Percentiles rank a stretch among this genome's conserved stretches.
Conservation (phyloP, 345 rosid species). For the Sisymbrium irio region DNA sequence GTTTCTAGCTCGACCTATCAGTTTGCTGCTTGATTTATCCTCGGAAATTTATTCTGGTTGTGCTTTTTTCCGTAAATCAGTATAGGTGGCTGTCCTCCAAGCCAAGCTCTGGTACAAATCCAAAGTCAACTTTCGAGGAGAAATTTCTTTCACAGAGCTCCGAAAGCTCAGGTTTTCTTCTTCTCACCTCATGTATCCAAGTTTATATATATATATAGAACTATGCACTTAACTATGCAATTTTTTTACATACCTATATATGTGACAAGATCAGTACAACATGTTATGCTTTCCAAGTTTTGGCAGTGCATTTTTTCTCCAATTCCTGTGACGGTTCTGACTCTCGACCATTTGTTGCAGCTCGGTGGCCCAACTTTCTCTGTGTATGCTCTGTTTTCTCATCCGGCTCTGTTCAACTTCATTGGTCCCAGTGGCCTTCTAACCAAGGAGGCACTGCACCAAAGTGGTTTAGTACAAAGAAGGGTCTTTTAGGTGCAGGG, state of each 20-base stretch:
- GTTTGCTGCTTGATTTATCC: not conserved
- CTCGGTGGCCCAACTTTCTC: slow-evolving; percentile 98
- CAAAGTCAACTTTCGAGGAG: slow-evolving; percentile 89
- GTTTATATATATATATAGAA: not conserved
- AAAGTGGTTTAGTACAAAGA: slow-evolving; percentile 95
- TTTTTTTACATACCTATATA: not conserved
- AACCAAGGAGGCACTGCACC: slow-evolving; percentile 61
- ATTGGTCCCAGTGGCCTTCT: slow-evolving; percentile 98
- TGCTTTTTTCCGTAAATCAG: slow-evolving; percentile 49
- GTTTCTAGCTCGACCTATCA: not conserved
- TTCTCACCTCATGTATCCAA: not conserved
- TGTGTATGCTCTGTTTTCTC: slow-evolving; percentile 97
- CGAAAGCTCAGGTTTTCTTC: slow-evolving; percentile 84
- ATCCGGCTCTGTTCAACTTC: slow-evolving; percentile 96
- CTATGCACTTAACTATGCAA: not conserved
- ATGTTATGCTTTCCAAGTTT: not conserved
- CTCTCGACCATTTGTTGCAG: slow-evolving; percentile 48
- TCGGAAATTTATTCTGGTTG: slow-evolving; percentile 21
- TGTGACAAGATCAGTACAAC: slow-evolving; percentile 10
- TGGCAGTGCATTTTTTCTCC: not conserved
- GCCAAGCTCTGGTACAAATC: slow-evolving; percentile 53
- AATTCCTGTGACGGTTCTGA: not conserved
- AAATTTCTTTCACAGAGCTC: slow-evolving; percentile 90
- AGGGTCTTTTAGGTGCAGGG: slow-evolving; percentile 98
- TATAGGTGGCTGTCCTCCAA: slow-evolving; percentile 99